These are phyloP conservation scores for Leccinum subtestaceum DNA, from an alignment of 768 basidiomycete genomes.

Conservation along the genomic window DNA sequence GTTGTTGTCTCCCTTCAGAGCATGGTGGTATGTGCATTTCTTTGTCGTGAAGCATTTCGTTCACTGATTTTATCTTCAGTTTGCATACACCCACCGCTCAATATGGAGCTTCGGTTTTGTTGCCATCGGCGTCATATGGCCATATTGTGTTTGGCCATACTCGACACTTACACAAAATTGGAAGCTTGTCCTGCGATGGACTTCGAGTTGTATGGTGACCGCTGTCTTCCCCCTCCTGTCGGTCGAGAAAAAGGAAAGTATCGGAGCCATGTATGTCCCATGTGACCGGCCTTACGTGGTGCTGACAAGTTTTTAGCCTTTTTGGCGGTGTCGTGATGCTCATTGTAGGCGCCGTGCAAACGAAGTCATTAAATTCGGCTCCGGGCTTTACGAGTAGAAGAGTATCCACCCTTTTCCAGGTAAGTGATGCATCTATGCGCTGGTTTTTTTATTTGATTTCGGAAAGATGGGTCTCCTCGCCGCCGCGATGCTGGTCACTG, in stretches of 20 bases:
- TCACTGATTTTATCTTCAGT: conserved; percentile 35
- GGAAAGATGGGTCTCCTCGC: conserved; percentile 44
- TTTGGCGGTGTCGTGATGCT: conserved; percentile 49
- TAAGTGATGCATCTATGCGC: conserved; percentile 3
- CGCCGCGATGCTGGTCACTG: conserved; percentile 50
- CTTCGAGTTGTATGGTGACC: conserved; percentile 47
- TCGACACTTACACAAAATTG: conserved; percentile 26
- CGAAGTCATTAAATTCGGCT: conserved; percentile 5
- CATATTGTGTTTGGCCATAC: conserved; percentile 48
- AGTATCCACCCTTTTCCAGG: conserved; percentile 21
- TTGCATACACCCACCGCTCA: conserved; percentile 66
- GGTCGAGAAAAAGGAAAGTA: conserved; percentile 68
- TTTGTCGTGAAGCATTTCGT: not conserved
- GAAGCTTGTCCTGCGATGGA: conserved; percentile 43
- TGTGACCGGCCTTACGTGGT: not conserved
- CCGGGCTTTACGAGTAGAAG: not conserved
- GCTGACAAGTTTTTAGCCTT: conserved; percentile 34
- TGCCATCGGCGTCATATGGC: conserved; percentile 65
- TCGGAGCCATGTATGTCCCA: conserved; percentile 53
- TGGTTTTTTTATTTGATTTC: not conserved
- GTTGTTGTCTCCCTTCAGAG: conserved; percentile 49
- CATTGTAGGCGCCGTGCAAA: conserved; percentile 29
- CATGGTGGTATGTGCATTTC: conserved; percentile 62
- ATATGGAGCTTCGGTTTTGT: conserved; percentile 71
- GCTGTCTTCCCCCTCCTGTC: conserved; percentile 68